A percentile compares a stretch with the other conserved stretches of the same genome.
These are phyloP conservation scores for Lactifluus volemus DNA, from an alignment of 768 basidiomycete species.

Conservation along the genomic window DNA sequence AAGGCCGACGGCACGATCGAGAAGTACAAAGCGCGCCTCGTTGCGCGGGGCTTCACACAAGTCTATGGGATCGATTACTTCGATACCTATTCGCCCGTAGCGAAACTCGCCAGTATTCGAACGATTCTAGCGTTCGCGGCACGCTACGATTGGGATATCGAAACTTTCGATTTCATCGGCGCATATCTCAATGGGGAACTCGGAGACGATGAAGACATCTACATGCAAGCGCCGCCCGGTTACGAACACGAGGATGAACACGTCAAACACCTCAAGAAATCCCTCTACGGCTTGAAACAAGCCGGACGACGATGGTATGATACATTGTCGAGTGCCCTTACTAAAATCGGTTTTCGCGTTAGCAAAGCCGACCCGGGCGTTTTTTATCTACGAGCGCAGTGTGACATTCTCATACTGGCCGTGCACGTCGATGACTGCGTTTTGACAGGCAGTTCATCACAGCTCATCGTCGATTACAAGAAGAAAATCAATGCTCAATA, in stretches of 20 bases:
- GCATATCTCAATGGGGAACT: not conserved
- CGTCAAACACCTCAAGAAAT: not conserved
- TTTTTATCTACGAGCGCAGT: rapidly evolving
- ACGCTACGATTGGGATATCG: not conserved
- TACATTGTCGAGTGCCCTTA: not conserved
- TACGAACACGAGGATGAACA: too few relatives aligned
- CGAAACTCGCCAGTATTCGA: too few relatives aligned
- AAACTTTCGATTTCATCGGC: not conserved
- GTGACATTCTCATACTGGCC: not conserved
- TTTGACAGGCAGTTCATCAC: too few relatives aligned
- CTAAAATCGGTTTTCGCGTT: not conserved
- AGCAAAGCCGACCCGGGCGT: not conserved
- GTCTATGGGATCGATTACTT: constrained; percentile 26
- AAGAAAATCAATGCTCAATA: too few relatives aligned
- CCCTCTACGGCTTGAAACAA: not conserved
- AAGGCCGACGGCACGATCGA: constrained; percentile 15
- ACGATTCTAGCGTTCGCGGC: constrained; percentile 22
- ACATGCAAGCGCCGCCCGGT: too few relatives aligned
- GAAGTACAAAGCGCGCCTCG: constrained; percentile 32
- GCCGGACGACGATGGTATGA: not conserved
- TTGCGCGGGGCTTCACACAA: constrained; percentile 35
- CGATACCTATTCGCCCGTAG: too few relatives aligned
- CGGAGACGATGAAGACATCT: too few relatives aligned
- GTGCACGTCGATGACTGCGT: too few relatives aligned
- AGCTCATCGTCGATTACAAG: too few relatives aligned